Conservation (phyloP, 257 asterid genomes). For the Solanum sitiens region DNA sequence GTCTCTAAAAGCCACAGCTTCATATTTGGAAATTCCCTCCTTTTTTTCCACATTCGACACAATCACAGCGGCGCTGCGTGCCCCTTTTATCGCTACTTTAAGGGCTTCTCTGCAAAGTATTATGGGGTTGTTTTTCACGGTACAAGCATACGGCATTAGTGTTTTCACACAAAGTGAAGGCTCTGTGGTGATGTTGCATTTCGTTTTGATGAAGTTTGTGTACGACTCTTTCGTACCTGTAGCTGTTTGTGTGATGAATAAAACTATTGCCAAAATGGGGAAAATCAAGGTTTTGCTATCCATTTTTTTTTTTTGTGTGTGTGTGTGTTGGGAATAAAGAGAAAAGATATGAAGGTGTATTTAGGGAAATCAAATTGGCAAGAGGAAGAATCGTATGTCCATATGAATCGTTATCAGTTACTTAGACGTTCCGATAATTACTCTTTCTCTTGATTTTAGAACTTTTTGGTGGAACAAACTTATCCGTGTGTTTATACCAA, state of each 20-base stretch:
- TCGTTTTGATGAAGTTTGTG: slow-evolving; percentile 25
- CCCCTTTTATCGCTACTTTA: slow-evolving; percentile 22
- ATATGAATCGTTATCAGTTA: too few species aligned
- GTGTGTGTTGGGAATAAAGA: not conserved
- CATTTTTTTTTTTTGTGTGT: not conserved
- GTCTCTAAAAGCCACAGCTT: slow-evolving; percentile 33
- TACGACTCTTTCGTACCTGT: slow-evolving; percentile 1
- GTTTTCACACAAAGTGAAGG: slow-evolving; percentile 35
- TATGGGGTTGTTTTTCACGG: slow-evolving; percentile 25
- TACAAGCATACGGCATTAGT: slow-evolving; percentile 38
- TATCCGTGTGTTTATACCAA: too few species aligned
- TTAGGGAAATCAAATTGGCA: not conserved
- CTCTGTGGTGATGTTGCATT: slow-evolving; percentile 43
- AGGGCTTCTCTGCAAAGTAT: slow-evolving; percentile 48
- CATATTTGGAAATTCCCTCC: slow-evolving; percentile 19
- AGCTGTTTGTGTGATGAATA: not conserved
- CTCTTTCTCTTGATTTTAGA: not conserved
- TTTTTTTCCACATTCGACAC: slow-evolving; percentile 8
- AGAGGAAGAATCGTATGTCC: not conserved
- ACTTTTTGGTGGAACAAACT: not conserved
- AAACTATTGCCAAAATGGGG: not conserved
- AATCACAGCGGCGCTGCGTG: slow-evolving; percentile 21
- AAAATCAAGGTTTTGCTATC: not conserved
- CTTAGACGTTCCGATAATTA: not conserved
- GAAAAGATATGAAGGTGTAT: not conserved